phyloP scores from a whole-genome alignment of 106 monocot species.

The Acorus calamus region DNA sequence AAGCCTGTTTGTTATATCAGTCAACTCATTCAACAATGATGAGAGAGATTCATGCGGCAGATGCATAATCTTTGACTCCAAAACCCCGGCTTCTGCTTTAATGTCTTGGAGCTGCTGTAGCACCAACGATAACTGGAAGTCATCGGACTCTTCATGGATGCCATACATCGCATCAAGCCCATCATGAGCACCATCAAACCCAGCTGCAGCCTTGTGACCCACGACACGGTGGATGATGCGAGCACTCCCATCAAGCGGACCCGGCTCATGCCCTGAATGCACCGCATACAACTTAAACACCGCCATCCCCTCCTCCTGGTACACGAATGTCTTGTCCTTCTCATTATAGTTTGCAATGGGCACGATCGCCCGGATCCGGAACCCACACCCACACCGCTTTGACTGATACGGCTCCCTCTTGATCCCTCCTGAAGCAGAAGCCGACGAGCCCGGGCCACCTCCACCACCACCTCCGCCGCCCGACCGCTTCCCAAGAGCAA shows the following conservation, averaged over 20 bases:
- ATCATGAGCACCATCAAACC: conserved; percentile 28
- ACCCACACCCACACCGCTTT: conserved; percentile 93
- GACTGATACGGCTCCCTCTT: conserved; percentile 96
- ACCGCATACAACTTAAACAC: conserved; percentile 95
- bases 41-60: conserved; percentile 39
- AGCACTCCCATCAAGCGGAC: conserved; percentile 86
- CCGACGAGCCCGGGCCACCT: conserved; percentile 13
- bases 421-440: conserved; percentile 34
- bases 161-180: conserved; percentile 49
- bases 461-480: no score
- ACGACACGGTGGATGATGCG: conserved; percentile 85
- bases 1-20: conserved; percentile 54
- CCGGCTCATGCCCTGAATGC: conserved; percentile 94
- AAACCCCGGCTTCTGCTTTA: conserved; percentile 29
- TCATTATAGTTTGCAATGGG: conserved; percentile 94
- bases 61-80: conserved; percentile 62
- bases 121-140: conserved; percentile 26
- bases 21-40: conserved; percentile 29
- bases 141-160: conserved; percentile 62
- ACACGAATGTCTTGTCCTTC: conserved; percentile 95
- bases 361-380: conserved; percentile 88
- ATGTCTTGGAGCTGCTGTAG: conserved; percentile 71
- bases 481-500: no score
- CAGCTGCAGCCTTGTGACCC: conserved; percentile 39
- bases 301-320: conserved; percentile 86